Conservation (phyloP, 805 yeast species). For the Candida rishiriensis region DNA sequence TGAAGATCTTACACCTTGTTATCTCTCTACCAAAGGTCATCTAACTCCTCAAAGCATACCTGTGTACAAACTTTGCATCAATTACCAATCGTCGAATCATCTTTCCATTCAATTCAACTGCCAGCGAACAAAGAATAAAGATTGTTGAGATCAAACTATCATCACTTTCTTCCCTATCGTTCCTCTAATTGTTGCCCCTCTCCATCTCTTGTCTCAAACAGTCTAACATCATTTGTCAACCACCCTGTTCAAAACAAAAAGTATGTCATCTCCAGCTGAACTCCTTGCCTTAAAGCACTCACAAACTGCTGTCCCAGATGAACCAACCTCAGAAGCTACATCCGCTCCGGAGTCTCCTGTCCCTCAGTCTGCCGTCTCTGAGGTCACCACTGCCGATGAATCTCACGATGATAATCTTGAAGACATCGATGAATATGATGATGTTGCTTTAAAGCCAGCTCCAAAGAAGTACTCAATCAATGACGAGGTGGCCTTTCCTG, state of each 20-base stretch:
- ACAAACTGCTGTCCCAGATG: constrained; percentile 14
- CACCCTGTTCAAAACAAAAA: background rate
- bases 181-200: too few species aligned
- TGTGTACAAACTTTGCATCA: too few species aligned
- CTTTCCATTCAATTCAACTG: too few species aligned
- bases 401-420: constrained; percentile 2
- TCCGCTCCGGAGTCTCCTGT: constrained; percentile 15
- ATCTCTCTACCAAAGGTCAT: too few species aligned
- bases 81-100: too few species aligned
- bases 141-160: too few species aligned
- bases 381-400: constrained; percentile 8
- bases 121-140: too few species aligned
- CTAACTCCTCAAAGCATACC: too few species aligned
- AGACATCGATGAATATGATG: constrained; percentile 8
- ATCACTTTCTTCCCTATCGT: too few species aligned
- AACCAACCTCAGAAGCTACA: constrained; percentile 10
- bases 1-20: too few species aligned
- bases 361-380: constrained; percentile 14
- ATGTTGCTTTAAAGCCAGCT: constrained; percentile 7
- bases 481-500: constrained; percentile 57
- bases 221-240: too few species aligned
- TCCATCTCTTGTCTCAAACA: too few species aligned
- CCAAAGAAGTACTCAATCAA: constrained; percentile 34
- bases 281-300: constrained; percentile 34
- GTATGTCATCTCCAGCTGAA: constrained; percentile 38